A percentile compares a stretch with the other conserved stretches of the same genome.
phyloP scores from a whole-genome alignment of 495 filamentous ascomycete species.

The Lasiosphaeriaceae sp. region DNA sequence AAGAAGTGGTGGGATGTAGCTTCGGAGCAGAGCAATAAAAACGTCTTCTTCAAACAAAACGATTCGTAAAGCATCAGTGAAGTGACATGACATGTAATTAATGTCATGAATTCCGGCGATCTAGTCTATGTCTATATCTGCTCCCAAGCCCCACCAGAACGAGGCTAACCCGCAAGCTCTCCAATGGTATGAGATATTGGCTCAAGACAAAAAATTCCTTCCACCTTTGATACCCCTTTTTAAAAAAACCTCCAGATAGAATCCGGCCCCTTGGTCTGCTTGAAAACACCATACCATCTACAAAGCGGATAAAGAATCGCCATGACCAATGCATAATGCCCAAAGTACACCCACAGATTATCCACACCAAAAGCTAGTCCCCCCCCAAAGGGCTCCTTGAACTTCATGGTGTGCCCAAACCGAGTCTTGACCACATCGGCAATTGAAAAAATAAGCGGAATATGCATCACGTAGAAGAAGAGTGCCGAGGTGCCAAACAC shows the following conservation, averaged over 20 bases:
- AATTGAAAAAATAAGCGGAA: constrained; percentile 18
- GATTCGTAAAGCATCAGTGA: too few species aligned
- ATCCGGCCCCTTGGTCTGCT: constrained; percentile 23
- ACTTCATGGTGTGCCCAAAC: constrained; percentile 11
- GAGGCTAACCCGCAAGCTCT: neutral
- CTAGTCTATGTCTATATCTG: neutral
- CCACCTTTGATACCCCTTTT: neutral
- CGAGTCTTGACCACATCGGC: neutral
- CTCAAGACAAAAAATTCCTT: too few species aligned
- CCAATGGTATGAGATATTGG: too few species aligned
- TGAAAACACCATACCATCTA: constrained; percentile 27
- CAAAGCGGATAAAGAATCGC: constrained; percentile 27
- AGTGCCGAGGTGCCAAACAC: constrained; percentile 33
- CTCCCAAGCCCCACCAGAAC: neutral
- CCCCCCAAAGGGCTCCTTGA: constrained; percentile 5
- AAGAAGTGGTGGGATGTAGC: constrained; percentile 93
- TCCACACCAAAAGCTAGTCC: constrained; percentile 16
- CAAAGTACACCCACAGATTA: constrained; percentile 22
- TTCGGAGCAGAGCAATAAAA: too few species aligned
- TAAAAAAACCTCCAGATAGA: constrained; percentile 37
- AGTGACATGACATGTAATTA: too few species aligned
- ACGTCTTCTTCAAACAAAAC: too few species aligned
- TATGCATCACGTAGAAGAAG: constrained; percentile 31
- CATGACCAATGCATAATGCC: constrained; percentile 11
- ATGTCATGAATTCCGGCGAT: too few species aligned